phyloP scores from a whole-genome alignment of 768 basidiomycete genomes.

The Chalciporus pseudorubinellus region DNA sequence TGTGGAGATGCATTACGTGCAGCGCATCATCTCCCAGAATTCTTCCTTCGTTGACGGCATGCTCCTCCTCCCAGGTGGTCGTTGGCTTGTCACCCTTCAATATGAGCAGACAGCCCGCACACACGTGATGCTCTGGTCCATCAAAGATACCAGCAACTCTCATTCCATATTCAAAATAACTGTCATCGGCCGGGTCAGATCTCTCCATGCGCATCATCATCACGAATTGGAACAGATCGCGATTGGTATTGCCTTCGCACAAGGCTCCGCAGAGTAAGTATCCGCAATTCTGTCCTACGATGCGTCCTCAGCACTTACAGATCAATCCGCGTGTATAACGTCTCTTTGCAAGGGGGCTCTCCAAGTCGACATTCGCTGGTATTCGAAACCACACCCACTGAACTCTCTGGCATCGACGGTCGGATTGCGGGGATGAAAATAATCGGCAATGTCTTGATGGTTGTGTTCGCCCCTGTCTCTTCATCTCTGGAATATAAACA shows the following conservation, averaged over 20 bases:
- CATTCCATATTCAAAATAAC: constrained; percentile 30
- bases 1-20: constrained; percentile 36
- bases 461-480: constrained; percentile 9
- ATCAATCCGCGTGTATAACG: constrained; percentile 23
- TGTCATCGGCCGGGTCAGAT: constrained; percentile 31
- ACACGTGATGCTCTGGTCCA: constrained; percentile 45
- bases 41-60: constrained; percentile 43
- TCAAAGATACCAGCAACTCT: constrained; percentile 27
- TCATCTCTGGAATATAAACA: background rate
- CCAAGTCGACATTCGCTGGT: constrained; percentile 4
- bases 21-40: constrained; percentile 34
- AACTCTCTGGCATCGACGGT: constrained; percentile 17
- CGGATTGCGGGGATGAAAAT: constrained; percentile 21
- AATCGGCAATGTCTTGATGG: constrained; percentile 20
- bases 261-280: constrained; percentile 18
- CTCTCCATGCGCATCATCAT: constrained; percentile 33
- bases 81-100: constrained; percentile 48
- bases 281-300: background rate
- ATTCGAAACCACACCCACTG: constrained; percentile 16
- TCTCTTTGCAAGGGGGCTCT: constrained; percentile 12
- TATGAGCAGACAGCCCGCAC: constrained; percentile 35
- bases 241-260: constrained; percentile 20
- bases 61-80: constrained; percentile 45
- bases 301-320: constrained; percentile 8
- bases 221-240: constrained; percentile 16